Base-by-base conservation (phyloP, 306 rosid species). In the Phaseolus lunatus region DNA sequence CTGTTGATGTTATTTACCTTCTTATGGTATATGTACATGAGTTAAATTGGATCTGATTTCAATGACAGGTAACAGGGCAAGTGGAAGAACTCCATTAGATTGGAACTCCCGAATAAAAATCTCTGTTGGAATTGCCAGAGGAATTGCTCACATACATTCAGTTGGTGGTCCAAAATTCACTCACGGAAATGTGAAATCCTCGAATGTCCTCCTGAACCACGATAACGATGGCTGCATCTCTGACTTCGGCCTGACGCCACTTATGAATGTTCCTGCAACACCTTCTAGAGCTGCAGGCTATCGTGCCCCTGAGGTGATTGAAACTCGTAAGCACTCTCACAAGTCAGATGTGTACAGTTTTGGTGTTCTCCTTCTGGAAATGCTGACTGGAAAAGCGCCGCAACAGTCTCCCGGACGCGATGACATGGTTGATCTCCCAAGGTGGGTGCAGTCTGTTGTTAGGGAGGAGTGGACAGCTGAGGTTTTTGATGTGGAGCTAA, bases 381-480 rank as follows among this genome's bases (percentile, higher is more conserved):
- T 94, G 98, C 85, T 94, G 73, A 94, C 98, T 0, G 98, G 98
- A 62, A 94, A 94, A 78, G 97, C 97, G 18, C 98, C 97, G 3
- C 90, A 88, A 56, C 90, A 82, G 78, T 94, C 98, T 39, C 98
- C 98, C 0, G 89, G 88, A 24, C 96, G 96, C 2, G 98, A 94
- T 15, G 98, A 94, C 53, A 87, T 87, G 92, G 98, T 86, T 75
- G 98, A 94, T 86, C 98, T 94, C 72, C 98, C 98, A 1, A 88
- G 97, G 69, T 94, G 98, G 98, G 98, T 94, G 35, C 98, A 91
- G 65, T 94, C 98, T 1, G 98, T 94, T 5, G 97, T 94, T 54
- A 76, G 98, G 86, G 98, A 94, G 79, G 98, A 94, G 84, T 94
- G 98, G 98, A 94, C 98, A 0, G 98, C 98, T 0, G 98, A 94